phyloP scores from a whole-genome alignment of 495 filamentous ascomycete species.

The Choiromyces venosus region DNA sequence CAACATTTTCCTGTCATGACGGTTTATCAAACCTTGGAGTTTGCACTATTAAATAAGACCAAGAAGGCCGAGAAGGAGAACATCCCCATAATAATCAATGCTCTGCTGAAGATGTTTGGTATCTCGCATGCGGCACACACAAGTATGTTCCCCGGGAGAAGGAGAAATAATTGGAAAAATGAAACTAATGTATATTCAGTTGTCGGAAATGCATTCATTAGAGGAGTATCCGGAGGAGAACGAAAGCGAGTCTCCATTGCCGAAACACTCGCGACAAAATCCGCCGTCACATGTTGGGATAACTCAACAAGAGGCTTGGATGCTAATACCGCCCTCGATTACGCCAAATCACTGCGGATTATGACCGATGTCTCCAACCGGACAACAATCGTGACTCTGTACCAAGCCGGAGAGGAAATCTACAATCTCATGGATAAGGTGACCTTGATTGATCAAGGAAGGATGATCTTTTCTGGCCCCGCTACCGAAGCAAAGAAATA shows the following conservation, averaged over 20 bases:
- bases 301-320: slow-evolving; percentile 80
- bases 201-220: slow-evolving; percentile 61
- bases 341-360: slow-evolving; percentile 67
- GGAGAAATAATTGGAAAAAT: not conserved
- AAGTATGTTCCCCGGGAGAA: slow-evolving; percentile 47
- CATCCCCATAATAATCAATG: slow-evolving; percentile 61
- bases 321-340: slow-evolving; percentile 72
- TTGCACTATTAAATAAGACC: slow-evolving; percentile 79
- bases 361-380: slow-evolving; percentile 77
- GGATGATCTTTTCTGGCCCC: slow-evolving; percentile 60
- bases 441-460: slow-evolving; percentile 60
- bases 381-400: slow-evolving; percentile 73
- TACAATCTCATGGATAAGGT: slow-evolving; percentile 77
- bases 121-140: slow-evolving; percentile 55
- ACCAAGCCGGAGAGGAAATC: slow-evolving; percentile 76
- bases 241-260: slow-evolving; percentile 67
- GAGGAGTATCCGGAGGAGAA: slow-evolving; percentile 67
- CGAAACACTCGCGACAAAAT: slow-evolving; percentile 48
- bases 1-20: slow-evolving; percentile 68
- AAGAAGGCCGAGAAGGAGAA: slow-evolving; percentile 62
- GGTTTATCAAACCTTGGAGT: slow-evolving; percentile 75
- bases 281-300: slow-evolving; percentile 50
- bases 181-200: slow-evolving; percentile 15
- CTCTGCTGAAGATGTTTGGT: slow-evolving; percentile 63
- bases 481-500: slow-evolving; percentile 59